Evolutionary conservation across 164 flowering plant genomes (phyloP).

Genomic region (Chimonanthus salicifolius): DNA sequence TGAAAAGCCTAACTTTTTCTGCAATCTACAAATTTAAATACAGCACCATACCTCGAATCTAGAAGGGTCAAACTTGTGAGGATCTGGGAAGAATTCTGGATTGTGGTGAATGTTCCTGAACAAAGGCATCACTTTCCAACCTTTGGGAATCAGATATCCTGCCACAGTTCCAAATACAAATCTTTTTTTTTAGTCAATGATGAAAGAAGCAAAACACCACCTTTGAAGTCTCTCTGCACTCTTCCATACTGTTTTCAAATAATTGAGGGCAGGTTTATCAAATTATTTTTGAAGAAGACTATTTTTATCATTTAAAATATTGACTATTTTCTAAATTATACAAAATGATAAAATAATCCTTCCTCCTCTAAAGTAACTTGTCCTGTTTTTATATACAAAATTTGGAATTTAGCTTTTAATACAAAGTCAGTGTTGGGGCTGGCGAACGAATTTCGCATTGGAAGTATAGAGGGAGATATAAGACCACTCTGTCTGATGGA

Average conservation of each 20-base stretch:
- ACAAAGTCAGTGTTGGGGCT: too few species aligned
- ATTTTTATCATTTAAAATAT: too few species aligned
- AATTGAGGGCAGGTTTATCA: too few species aligned
- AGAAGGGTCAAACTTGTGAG: conserved; percentile 74
- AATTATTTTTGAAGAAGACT: too few species aligned
- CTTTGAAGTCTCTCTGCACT: neutral
- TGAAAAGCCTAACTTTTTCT: neutral
- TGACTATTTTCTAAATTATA: too few species aligned
- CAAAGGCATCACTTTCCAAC: conserved; percentile 94
- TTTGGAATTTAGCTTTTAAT: too few species aligned
- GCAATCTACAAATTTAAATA: neutral
- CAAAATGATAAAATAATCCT: too few species aligned
- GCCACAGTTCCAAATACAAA: conserved; percentile 13
- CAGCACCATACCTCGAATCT: conserved; percentile 70
- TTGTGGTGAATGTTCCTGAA: conserved; percentile 91
- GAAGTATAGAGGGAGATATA: too few species aligned
- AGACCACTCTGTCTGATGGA: too few species aligned
- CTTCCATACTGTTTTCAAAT: neutral
- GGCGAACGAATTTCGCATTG: too few species aligned
- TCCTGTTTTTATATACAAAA: too few species aligned
- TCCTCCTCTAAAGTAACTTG: too few species aligned
- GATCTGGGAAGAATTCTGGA: conserved; percentile 60
- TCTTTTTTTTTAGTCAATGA: neutral
- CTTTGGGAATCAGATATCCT: conserved; percentile 92
- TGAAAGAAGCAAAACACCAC: neutral